Percentiles rank a stretch among this genome's conserved stretches.
phyloP scores from a whole-genome alignment of 139 green algal genomes.

The Micromonas commoda region DNA sequence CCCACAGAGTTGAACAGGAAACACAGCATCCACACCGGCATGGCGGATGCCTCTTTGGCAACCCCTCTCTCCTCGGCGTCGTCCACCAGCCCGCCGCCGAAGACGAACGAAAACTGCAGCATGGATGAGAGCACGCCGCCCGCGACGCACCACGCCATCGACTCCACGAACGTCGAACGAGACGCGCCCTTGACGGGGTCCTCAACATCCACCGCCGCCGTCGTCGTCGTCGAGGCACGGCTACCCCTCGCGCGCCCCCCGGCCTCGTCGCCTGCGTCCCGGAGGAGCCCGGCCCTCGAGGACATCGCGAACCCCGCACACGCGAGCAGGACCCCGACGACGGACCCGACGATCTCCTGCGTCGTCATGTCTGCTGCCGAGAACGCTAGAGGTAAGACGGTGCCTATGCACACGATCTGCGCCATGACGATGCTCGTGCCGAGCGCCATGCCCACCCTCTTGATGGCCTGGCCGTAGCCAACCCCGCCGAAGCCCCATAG shows the following conservation, averaged over 20 bases:
- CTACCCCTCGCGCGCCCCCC: too few relatives aligned
- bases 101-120: constrained; percentile 20
- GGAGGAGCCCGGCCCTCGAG: neutral
- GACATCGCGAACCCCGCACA: neutral
- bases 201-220: neutral
- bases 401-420: neutral
- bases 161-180: neutral
- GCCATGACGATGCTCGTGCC: constrained; percentile 10
- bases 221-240: neutral
- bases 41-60: neutral
- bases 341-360: neutral
- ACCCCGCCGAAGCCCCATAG: constrained; percentile 14
- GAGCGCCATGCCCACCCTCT: neutral
- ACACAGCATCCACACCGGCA: constrained; percentile 7
- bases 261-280: neutral
- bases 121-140: neutral
- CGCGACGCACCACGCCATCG: neutral
- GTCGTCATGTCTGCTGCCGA: neutral
- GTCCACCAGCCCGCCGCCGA: neutral
- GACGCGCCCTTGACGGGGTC: too few relatives aligned
- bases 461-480: neutral
- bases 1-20: neutral
- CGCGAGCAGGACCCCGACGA: neutral
- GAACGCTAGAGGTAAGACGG: neutral
- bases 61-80: neutral